phyloP scores from a whole-genome alignment of 495 filamentous ascomycete genomes.

The Pyronema domesticum region DNA sequence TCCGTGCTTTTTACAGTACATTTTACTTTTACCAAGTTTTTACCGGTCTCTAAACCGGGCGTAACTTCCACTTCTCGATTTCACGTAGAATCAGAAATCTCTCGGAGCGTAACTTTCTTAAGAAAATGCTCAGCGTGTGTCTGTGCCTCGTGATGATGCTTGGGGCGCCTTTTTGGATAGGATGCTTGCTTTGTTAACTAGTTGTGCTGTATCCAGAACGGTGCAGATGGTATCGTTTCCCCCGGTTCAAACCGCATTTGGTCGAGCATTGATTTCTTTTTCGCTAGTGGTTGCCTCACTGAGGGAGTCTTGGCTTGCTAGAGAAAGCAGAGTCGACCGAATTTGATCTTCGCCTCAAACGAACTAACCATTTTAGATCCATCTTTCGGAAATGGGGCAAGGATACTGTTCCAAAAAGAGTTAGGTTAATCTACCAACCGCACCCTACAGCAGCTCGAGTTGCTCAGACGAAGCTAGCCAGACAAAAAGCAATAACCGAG shows the following conservation, averaged over 20 bases:
- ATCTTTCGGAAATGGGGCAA: not conserved
- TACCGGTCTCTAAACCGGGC: not conserved
- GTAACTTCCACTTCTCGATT: not conserved
- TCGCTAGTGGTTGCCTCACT: not conserved
- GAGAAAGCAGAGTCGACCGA: not conserved
- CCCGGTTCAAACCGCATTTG: not conserved
- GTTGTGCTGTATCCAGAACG: not conserved
- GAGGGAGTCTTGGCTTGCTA: not conserved
- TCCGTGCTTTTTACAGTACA: too few species aligned
- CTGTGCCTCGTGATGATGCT: not conserved
- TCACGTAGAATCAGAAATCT: not conserved
- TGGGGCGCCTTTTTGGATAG: not conserved
- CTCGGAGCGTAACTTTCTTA: not conserved
- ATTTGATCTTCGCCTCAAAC: not conserved
- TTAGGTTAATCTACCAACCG: not conserved
- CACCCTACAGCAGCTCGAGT: not conserved
- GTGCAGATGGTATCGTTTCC: not conserved
- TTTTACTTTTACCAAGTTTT: too few species aligned
- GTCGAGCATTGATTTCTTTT: too few species aligned
- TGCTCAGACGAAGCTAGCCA: too few species aligned
- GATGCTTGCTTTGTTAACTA: not conserved
- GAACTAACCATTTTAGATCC: not conserved
- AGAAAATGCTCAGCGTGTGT: not conserved
- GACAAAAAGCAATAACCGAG: not conserved
- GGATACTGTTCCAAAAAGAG: not conserved